Percentiles rank a stretch among this genome's conserved stretches.
phyloP scores from a whole-genome alignment of 768 basidiomycete genomes.

The Paxillus ammoniavirescens region DNA sequence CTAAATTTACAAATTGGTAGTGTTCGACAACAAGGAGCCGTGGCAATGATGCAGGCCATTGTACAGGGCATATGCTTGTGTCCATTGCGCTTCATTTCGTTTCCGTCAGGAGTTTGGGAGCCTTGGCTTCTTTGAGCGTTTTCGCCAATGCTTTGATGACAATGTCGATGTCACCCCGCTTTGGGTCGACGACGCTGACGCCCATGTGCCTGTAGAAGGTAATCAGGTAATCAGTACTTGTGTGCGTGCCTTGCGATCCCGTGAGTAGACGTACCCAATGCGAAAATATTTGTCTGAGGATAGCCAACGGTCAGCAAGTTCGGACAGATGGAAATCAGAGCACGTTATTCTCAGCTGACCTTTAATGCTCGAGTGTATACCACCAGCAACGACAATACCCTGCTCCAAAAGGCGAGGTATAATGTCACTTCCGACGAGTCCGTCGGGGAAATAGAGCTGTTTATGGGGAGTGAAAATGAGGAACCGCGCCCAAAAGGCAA shows the following conservation, averaged over 20 bases:
- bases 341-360: conserved; percentile 39
- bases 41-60: too few species aligned
- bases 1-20: too few species aligned
- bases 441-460: conserved; percentile 82
- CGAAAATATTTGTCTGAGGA: conserved; percentile 83
- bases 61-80: too few species aligned
- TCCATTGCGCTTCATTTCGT: too few species aligned
- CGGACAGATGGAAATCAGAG: background rate
- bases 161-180: conserved; percentile 74
- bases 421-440: conserved; percentile 72
- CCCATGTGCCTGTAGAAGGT: conserved; percentile 79
- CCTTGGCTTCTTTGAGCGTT: conserved; percentile 40
- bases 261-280: conserved; percentile 57
- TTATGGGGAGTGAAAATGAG: conserved; percentile 1
- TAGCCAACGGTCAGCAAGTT: conserved; percentile 5
- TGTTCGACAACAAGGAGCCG: too few species aligned
- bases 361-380: conserved; percentile 81
- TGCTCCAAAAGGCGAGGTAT: conserved; percentile 69
- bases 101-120: background rate
- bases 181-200: conserved; percentile 63
- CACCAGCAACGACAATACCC: conserved; percentile 83
- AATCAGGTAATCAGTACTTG: background rate
- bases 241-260: conserved; percentile 1
- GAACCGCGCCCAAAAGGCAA: background rate
- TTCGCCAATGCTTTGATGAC: conserved; percentile 66